Conservation (phyloP, 345 rosid species). For the Camelina neglecta region DNA sequence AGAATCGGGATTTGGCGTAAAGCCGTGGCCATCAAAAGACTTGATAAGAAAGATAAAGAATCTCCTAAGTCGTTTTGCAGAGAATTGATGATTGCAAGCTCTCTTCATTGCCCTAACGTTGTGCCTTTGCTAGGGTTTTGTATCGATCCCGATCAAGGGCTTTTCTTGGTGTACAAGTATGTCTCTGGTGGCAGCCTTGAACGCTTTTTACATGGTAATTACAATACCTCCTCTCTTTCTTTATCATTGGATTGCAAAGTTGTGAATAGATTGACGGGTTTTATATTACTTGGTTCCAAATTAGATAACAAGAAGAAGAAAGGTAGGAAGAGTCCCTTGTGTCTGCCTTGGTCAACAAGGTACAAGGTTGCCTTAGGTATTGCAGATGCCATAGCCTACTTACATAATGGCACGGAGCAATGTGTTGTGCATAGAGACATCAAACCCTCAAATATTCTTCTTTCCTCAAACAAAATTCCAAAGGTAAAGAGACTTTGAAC, state of each 20-base stretch:
- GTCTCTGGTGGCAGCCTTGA: slow-evolving; percentile 94
- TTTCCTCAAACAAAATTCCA: slow-evolving; percentile 81
- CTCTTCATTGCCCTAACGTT: slow-evolving; percentile 69
- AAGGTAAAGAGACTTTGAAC: slow-evolving; percentile 51
- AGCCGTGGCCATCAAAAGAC: slow-evolving; percentile 74
- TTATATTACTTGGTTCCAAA: not conserved
- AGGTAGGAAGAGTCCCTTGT: slow-evolving; percentile 49
- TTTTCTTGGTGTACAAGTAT: slow-evolving; percentile 89
- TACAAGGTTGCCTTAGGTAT: slow-evolving; percentile 82
- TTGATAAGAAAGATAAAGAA: slow-evolving; percentile 89
- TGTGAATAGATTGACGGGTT: not conserved
- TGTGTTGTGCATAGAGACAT: slow-evolving; percentile 96
- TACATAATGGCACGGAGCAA: slow-evolving; percentile 85
- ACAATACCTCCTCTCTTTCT: not conserved
- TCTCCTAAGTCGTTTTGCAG: slow-evolving; percentile 90
- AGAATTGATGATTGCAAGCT: slow-evolving; percentile 97
- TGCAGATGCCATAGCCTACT: slow-evolving; percentile 76
- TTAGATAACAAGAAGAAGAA: slow-evolving; percentile 74
- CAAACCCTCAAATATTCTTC: slow-evolving; percentile 92
- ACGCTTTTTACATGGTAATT: slow-evolving; percentile 78
- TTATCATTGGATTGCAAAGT: not conserved
- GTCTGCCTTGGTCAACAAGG: slow-evolving; percentile 77
- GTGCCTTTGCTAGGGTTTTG: slow-evolving; percentile 91
- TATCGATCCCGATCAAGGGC: slow-evolving; percentile 84
- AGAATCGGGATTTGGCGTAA: slow-evolving; percentile 78